phyloP scores from a whole-genome alignment of 208 protist genomes.

The Eutreptiella sp. region DNA sequence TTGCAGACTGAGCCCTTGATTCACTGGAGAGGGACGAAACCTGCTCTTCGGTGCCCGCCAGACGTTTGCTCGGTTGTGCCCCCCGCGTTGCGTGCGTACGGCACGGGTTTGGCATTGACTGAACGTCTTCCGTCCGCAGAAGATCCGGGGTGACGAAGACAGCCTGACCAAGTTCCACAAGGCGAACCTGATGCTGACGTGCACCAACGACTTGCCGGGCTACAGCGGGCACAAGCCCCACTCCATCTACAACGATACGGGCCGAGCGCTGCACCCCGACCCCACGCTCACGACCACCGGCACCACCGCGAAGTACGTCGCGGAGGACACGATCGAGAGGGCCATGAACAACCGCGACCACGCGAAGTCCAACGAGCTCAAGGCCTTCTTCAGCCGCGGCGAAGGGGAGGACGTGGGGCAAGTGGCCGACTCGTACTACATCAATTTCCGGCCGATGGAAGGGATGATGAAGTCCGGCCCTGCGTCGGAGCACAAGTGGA shows the following conservation, averaged over 20 bases:
- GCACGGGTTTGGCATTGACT: too few relatives aligned
- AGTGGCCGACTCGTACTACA: constrained; percentile 10
- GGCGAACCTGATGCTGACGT: constrained; percentile 18
- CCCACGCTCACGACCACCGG: constrained; percentile 2
- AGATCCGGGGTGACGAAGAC: too few relatives aligned
- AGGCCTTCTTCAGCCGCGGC: constrained; percentile 14
- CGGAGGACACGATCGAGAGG: not conserved
- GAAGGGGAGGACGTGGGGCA: constrained; percentile 1
- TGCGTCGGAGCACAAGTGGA: not conserved
- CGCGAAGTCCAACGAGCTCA: constrained; percentile 1
- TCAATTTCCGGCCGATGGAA: constrained; percentile 22
- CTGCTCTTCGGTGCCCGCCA: too few relatives aligned
- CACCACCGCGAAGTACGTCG: not conserved
- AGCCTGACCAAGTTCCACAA: too few relatives aligned
- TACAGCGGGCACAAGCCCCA: constrained; percentile 7
- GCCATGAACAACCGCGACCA: constrained; percentile 5
- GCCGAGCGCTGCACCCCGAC: not conserved
- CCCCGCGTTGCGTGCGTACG: too few relatives aligned
- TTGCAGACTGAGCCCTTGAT: too few relatives aligned
- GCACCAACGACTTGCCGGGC: constrained; percentile 2
- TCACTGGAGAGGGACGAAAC: too few relatives aligned
- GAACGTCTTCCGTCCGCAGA: too few relatives aligned
- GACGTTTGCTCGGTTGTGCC: too few relatives aligned
- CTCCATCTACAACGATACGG: constrained; percentile 12
- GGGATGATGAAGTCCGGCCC: constrained; percentile 19